Conservation (phyloP, 495 filamentous ascomycete species). For the Penicillium robsamsonii region DNA sequence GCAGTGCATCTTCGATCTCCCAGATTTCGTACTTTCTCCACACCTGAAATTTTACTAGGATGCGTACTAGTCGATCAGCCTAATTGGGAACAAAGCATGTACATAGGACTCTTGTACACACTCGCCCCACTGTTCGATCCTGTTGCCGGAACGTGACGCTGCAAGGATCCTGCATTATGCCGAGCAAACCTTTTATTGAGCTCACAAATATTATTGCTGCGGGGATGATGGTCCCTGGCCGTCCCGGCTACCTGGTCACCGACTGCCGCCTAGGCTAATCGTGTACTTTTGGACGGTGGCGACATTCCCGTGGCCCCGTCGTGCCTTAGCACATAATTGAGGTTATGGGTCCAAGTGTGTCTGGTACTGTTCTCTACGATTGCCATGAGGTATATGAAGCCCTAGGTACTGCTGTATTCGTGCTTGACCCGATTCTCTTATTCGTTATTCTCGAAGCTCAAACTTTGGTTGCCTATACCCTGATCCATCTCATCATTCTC, state of each 20-base stretch:
- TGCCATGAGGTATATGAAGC: slow-evolving; percentile 28
- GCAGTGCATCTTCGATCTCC: slow-evolving; percentile 21
- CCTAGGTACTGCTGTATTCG: slow-evolving; percentile 1
- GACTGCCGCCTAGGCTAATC: slow-evolving; percentile 15
- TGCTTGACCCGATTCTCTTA: slow-evolving; percentile 7
- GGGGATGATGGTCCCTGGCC: slow-evolving; percentile 13
- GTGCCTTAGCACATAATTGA: slow-evolving; percentile 7
- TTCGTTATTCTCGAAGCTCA: background rate
- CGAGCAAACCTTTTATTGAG: slow-evolving; percentile 13
- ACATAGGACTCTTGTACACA: background rate
- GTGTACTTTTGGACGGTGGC: slow-evolving; percentile 28
- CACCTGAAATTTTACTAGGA: background rate
- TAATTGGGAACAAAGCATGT: background rate
- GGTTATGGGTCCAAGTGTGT: slow-evolving; percentile 12
- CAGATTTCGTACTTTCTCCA: slow-evolving; percentile 20
- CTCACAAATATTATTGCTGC: slow-evolving; percentile 10
- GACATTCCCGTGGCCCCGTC: slow-evolving; percentile 13
- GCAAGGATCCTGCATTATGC: slow-evolving; percentile 27
- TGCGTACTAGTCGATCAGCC: slow-evolving; percentile 12
- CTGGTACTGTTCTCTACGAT: slow-evolving; percentile 10
- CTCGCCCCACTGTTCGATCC: slow-evolving; percentile 13
- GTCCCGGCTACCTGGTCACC: slow-evolving; percentile 21
- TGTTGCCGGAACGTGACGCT: slow-evolving; percentile 25
- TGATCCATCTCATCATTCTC: background rate
- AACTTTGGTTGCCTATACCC: background rate